These are phyloP conservation scores for Rhododendron ovatum DNA, from an alignment of 148 eudicot species.

Conservation along the genomic window DNA sequence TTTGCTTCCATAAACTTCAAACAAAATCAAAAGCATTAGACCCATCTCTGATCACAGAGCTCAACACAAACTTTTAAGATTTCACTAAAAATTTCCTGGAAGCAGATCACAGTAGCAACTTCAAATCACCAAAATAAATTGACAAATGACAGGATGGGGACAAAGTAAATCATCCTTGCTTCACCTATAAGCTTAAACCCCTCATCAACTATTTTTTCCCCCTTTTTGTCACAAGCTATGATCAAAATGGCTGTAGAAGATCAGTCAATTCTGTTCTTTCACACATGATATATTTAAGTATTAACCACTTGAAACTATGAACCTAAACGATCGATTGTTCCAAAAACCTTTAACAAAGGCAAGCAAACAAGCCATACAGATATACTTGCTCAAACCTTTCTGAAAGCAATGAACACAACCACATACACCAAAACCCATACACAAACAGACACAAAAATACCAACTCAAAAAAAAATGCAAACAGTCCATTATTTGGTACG, in stretches of 20 bases:
- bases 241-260: neutral
- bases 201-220: neutral
- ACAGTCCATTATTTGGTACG: conserved; percentile 7
- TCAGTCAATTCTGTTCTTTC: neutral
- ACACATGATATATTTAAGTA: neutral
- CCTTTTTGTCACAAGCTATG: neutral
- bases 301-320: neutral
- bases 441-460: neutral
- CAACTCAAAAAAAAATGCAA: neutral
- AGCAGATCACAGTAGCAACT: neutral
- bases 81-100: neutral
- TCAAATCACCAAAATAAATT: neutral
- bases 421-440: neutral
- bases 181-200: neutral
- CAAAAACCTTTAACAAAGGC: neutral
- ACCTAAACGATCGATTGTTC: neutral
- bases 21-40: neutral
- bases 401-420: neutral
- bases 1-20: neutral
- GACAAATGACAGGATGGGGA: neutral
- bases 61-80: neutral
- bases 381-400: neutral
- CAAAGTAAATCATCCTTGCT: neutral
- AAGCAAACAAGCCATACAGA: conserved; percentile 5
- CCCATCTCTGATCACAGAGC: neutral